Evolutionary conservation across 164 flowering plant genomes (phyloP).

Genomic region (Kalanchoe fedtschenkoi): DNA sequence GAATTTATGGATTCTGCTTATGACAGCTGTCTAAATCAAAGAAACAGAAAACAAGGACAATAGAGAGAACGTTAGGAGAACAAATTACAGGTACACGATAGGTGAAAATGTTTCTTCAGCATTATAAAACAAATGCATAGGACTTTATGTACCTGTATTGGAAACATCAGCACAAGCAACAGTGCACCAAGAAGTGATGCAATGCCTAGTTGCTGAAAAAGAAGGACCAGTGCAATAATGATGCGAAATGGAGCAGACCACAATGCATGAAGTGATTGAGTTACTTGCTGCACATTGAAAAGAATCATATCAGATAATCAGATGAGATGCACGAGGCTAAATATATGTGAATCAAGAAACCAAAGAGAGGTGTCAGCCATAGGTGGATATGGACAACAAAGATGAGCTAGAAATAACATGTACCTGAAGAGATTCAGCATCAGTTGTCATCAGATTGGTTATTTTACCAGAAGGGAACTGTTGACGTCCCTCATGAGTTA

Average conservation of each 20-base stretch:
- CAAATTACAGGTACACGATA: neutral
- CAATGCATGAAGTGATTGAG: conserved; percentile 82
- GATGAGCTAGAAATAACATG: neutral
- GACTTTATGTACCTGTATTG: conserved; percentile 57
- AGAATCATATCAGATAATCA: conserved; percentile 1
- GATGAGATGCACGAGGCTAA: neutral
- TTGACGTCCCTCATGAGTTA: conserved; percentile 78
- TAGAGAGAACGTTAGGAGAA: neutral
- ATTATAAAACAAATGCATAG: neutral
- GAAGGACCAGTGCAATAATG: conserved; percentile 59
- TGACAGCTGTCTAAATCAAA: conserved; percentile 54
- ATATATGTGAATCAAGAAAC: neutral
- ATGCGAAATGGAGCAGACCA: conserved; percentile 99
- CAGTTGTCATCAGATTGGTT: conserved; percentile 96
- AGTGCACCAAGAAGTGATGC: conserved; percentile 80
- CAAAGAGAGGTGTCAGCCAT: neutral
- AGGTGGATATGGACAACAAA: neutral
- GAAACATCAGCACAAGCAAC: conserved; percentile 74
- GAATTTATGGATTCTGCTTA: conserved; percentile 73
- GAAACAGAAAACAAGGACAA: neutral
- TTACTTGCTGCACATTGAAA: conserved; percentile 53
- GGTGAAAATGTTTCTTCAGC: neutral
- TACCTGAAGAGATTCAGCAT: conserved; percentile 95
- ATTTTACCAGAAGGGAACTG: conserved; percentile 80
- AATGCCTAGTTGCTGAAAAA: conserved; percentile 68